Evolutionary conservation across 1,284 basidiomycete species (phyloP).

Genomic region (Microbotryum saponariae): DNA sequence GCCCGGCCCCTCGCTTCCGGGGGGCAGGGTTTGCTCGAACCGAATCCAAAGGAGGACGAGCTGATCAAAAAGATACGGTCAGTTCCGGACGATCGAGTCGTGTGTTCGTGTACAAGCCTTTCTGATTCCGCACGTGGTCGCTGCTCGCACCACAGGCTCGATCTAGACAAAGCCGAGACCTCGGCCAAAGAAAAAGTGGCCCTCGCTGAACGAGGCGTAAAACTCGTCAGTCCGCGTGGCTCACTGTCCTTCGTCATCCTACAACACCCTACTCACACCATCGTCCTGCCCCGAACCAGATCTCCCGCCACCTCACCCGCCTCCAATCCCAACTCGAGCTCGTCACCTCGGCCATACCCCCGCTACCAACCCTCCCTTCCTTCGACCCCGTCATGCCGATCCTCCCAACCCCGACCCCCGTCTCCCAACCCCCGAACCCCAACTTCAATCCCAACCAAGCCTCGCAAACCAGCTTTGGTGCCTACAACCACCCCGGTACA

Average conservation of each 20-base stretch:
- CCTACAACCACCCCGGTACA: background rate
- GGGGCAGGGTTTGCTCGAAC: constrained; percentile 21
- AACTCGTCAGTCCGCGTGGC: constrained; percentile 20
- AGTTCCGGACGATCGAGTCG: background rate
- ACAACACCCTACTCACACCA: background rate
- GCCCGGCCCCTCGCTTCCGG: constrained; percentile 21
- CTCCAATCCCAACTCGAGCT: constrained; percentile 31
- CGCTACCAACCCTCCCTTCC: constrained; percentile 23
- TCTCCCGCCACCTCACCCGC: constrained; percentile 28
- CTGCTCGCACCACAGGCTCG: constrained; percentile 16
- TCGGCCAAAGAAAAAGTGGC: constrained; percentile 35
- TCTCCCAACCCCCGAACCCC: background rate
- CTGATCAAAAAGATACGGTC: constrained; percentile 26
- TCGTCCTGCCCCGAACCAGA: constrained; percentile 3
- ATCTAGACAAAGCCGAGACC: constrained; percentile 29
- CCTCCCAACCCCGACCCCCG: background rate
- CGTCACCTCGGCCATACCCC: constrained; percentile 28
- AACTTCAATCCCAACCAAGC: background rate
- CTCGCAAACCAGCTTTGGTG: background rate
- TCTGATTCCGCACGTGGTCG: background rate
- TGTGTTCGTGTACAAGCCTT: background rate
- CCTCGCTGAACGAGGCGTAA: constrained; percentile 33
- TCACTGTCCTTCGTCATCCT: background rate
- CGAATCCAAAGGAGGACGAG: constrained; percentile 29
- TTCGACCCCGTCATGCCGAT: constrained; percentile 17